Conservation (phyloP, 208 protist species). For the Leishmania mexicana region DNA sequence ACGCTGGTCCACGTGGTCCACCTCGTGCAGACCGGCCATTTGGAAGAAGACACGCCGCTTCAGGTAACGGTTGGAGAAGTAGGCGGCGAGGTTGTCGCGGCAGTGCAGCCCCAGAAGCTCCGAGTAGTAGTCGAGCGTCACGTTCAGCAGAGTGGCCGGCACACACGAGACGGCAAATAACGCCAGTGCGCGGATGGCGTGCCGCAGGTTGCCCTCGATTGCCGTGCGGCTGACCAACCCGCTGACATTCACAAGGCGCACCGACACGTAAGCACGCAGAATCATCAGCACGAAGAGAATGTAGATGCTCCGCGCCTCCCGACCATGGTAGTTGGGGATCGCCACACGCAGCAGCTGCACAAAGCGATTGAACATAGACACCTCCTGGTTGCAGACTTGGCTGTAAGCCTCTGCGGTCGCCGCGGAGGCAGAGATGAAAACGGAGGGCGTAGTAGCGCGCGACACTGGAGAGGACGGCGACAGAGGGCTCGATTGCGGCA, state of each 20-base stretch:
- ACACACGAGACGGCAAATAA: slow-evolving; percentile 43
- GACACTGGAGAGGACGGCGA: slow-evolving; percentile 10
- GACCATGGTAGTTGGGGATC: slow-evolving; percentile 37
- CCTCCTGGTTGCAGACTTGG: neutral
- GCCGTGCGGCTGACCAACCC: slow-evolving; percentile 32
- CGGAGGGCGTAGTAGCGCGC: slow-evolving; percentile 1
- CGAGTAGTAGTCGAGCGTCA: slow-evolving; percentile 53
- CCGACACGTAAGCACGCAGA: slow-evolving; percentile 42
- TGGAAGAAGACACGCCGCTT: slow-evolving; percentile 68
- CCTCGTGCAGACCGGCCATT: slow-evolving; percentile 47
- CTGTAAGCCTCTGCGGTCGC: neutral
- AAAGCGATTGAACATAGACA: slow-evolving; percentile 18
- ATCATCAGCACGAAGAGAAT: slow-evolving; percentile 48
- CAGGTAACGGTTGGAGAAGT: slow-evolving; percentile 68
- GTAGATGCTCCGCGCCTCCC: slow-evolving; percentile 41
- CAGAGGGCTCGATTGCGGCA: neutral
- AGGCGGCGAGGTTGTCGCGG: slow-evolving; percentile 59
- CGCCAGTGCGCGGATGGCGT: slow-evolving; percentile 30
- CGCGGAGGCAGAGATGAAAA: neutral
- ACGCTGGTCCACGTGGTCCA: slow-evolving; percentile 67
- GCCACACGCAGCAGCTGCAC: slow-evolving; percentile 55
- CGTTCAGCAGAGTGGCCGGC: slow-evolving; percentile 56
- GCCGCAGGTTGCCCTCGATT: slow-evolving; percentile 39
- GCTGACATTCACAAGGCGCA: slow-evolving; percentile 41
- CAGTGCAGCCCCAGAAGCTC: slow-evolving; percentile 61